Conservation (phyloP, 148 eudicot species). For the Persicaria maculosa region DNA sequence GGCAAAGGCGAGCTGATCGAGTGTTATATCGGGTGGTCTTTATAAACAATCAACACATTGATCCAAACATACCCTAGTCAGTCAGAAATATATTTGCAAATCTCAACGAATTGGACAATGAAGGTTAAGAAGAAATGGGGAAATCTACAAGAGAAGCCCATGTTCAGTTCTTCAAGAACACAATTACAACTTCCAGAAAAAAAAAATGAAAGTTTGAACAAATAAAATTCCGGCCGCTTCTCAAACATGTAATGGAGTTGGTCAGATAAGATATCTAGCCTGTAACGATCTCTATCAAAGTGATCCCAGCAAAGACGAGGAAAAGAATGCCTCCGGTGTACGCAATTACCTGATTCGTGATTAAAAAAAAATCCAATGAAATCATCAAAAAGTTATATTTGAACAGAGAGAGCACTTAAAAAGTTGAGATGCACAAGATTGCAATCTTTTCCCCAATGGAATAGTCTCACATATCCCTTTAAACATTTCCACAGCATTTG, state of each 20-base stretch:
- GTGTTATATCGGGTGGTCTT: too few relatives aligned
- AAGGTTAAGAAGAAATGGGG: neutral
- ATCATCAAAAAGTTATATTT: neutral
- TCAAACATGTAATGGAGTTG: slow-evolving; percentile 1
- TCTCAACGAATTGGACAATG: neutral
- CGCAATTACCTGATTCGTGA: slow-evolving; percentile 50
- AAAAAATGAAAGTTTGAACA: neutral
- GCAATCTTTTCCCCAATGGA: neutral
- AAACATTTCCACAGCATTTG: neutral
- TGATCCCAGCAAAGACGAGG: slow-evolving; percentile 74
- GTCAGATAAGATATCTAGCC: slow-evolving; percentile 17
- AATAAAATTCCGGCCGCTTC: neutral
- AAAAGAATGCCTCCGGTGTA: slow-evolving; percentile 83
- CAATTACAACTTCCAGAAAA: neutral
- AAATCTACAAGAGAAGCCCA: neutral
- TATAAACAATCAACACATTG: too few relatives aligned
- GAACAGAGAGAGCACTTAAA: neutral
- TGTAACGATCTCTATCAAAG: slow-evolving; percentile 58
- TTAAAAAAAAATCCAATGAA: neutral
- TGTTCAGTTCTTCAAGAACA: slow-evolving; percentile 3
- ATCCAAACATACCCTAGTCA: neutral
- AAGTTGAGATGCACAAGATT: neutral
- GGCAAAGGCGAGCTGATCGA: too few relatives aligned
- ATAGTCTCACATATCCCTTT: neutral
- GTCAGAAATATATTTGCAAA: neutral